phyloP scores from a whole-genome alignment of 345 rosid genomes.

The Sonneratia alba region DNA sequence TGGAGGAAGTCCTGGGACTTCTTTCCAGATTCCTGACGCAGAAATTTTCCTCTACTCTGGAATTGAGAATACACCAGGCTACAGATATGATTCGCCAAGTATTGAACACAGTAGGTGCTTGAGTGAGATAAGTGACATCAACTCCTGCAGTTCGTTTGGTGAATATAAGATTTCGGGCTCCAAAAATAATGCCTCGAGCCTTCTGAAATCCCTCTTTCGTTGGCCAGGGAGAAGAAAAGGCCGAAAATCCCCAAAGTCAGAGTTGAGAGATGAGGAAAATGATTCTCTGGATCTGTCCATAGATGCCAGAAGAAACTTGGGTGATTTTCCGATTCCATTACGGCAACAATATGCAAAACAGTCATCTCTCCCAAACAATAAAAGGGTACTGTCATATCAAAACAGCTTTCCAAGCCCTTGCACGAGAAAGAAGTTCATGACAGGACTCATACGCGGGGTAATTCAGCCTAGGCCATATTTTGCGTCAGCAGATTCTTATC shows the following conservation, averaged over 20 bases:
- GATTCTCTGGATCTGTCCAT: constrained; percentile 18
- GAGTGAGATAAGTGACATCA: constrained; percentile 35
- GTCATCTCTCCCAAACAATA: constrained; percentile 29
- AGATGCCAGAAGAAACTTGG: constrained; percentile 12
- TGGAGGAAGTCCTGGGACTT: constrained; percentile 71
- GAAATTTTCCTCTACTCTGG: constrained; percentile 73
- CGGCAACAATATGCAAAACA: constrained; percentile 50
- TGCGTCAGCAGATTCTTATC: constrained; percentile 27
- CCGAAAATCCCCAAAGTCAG: constrained; percentile 13
- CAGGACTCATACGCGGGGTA: constrained; percentile 67
- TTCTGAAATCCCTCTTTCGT: constrained; percentile 52
- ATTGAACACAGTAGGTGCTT: constrained; percentile 30
- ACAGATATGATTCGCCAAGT: constrained; percentile 23
- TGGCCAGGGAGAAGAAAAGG: constrained; percentile 52
- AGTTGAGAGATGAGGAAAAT: constrained; percentile 14
- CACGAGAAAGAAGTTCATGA: constrained; percentile 47
- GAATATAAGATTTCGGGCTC: constrained; percentile 21
- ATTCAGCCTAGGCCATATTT: constrained; percentile 44
- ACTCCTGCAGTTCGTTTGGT: constrained; percentile 12
- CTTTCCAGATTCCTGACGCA: constrained; percentile 72
- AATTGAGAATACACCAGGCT: constrained; percentile 22
- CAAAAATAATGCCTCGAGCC: constrained; percentile 32
- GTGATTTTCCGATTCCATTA: constrained; percentile 47
- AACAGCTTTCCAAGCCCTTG: constrained; percentile 63
- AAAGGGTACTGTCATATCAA: constrained; percentile 30